Evolutionary conservation across 2,329 filamentous ascomycete species (phyloP), one percentile per base, ranked within the genome.

Genomic region (Didymellaceae sp.): DNA sequence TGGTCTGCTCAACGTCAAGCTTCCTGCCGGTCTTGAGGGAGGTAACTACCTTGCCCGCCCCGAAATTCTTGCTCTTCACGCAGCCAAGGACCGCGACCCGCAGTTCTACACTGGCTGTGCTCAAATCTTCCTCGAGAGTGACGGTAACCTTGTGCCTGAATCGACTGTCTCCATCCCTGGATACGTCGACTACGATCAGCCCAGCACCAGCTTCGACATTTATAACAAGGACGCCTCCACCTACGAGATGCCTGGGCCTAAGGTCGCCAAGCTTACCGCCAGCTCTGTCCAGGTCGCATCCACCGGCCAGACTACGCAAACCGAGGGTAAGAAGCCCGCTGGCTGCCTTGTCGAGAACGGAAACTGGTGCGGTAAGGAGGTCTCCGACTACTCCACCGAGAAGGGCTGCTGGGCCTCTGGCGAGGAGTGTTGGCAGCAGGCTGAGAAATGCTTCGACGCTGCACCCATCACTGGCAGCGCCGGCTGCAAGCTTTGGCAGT

Each of bases 51-150:
- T 91, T n/a, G 80, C 87, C 28, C 82, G 89, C 9, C 82, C 86
- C 0, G 88, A 91, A 74, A 72, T 90, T 8, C 75, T 91, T 20
- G 84, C 87, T 1, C 79, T 91, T 28, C 88, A 91, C 61, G 75
- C 83, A 39, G 86, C 84, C 7, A 72, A 79, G 52, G 73, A 78
- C 22, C 75, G 74, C 7, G 67, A 71, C 44, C 71, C 88, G n/a
- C 87, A 91, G 70, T 89, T 89, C 74, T 91, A 88, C 68, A 76
- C 82, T 42, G 85, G 86, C 42, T 91, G 88, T 68, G 86, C 86
- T 1, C 88, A 91, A 71, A 77, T 91, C 56, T 88, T 83, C 65
- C 71, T 91, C 38, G 63, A 83, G 22, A 79, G 79, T 37, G 67
- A 72, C 1, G 80, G 76, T 6, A 70, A 76, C 40, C 73, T 83